phyloP scores from a whole-genome alignment of 2,329 filamentous ascomycete genomes.

The Colletotrichum aenigma region DNA sequence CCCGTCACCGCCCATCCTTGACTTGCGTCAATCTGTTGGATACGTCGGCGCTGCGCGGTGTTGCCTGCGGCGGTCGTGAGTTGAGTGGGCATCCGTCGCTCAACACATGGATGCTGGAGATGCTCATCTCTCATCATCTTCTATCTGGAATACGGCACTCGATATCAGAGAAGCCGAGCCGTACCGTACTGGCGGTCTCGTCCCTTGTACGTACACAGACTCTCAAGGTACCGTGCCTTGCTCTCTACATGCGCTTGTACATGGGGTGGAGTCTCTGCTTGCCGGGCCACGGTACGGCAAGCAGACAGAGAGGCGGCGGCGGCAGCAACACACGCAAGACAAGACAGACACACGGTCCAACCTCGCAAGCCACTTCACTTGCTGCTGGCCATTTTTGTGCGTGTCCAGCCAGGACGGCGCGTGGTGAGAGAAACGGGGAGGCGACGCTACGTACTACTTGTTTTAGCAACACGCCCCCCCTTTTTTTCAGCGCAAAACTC shows the following conservation, averaged over 20 bases:
- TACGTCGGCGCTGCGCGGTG: neutral
- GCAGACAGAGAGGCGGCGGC: neutral
- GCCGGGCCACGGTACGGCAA: neutral
- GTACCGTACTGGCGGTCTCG: neutral
- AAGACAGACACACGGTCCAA: neutral
- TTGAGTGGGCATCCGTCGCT: neutral
- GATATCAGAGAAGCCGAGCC: neutral
- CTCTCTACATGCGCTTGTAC: neutral
- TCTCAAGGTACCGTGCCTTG: neutral
- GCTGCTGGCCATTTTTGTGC: neutral
- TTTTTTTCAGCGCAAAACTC: neutral
- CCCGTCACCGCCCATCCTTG: conserved; percentile 11
- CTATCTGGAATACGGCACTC: neutral
- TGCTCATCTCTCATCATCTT: neutral
- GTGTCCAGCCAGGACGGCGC: conserved; percentile 8
- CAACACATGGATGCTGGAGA: neutral
- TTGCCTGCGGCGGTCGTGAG: neutral
- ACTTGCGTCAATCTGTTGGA: neutral
- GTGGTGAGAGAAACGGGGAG: conserved; percentile 13
- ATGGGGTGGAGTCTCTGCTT: neutral
- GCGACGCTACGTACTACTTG: neutral
- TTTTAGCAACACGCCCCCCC: neutral
- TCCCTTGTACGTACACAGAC: neutral
- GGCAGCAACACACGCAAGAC: neutral
- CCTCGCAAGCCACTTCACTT: neutral